Evolutionary conservation across 2,329 filamentous ascomycete genomes (phyloP).

Genomic region (Pyricularia sp.): DNA sequence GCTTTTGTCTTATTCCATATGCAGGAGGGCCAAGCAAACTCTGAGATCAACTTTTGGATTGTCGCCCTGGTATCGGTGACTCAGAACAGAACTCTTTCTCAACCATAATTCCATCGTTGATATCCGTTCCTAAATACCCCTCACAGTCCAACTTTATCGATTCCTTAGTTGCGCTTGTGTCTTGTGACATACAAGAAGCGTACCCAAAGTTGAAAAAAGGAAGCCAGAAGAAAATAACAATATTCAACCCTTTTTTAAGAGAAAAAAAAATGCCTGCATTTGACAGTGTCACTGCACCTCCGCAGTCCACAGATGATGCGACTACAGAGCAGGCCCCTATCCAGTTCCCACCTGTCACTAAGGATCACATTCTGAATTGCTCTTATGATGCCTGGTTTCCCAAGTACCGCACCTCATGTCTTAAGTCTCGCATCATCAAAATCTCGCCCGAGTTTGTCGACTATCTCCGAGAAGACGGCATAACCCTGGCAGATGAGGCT

Average conservation of each 20-base stretch:
- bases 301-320: neutral
- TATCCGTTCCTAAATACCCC: neutral
- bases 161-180: neutral
- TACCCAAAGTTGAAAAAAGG: neutral
- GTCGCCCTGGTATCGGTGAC: neutral
- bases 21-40: neutral
- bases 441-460: conserved; percentile 66
- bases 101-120: neutral
- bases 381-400: conserved; percentile 91
- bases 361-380: conserved; percentile 84
- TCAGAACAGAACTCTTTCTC: neutral
- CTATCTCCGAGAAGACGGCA: conserved; percentile 88
- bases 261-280: conserved; percentile 25
- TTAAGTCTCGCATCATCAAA: conserved; percentile 78
- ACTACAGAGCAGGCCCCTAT: conserved; percentile 22
- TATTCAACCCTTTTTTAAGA: neutral
- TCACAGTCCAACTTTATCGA: neutral
- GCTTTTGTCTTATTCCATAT: neutral
- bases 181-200: no score
- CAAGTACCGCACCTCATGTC: conserved; percentile 69
- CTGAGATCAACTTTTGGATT: neutral
- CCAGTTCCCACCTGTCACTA: conserved; percentile 75
- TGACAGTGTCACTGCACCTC: conserved; percentile 2
- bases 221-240: neutral
- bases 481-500: conserved; percentile 67